Base-by-base conservation (phyloP, 2,329 filamentous ascomycete species). In the Botrytis pseudocinerea region DNA sequence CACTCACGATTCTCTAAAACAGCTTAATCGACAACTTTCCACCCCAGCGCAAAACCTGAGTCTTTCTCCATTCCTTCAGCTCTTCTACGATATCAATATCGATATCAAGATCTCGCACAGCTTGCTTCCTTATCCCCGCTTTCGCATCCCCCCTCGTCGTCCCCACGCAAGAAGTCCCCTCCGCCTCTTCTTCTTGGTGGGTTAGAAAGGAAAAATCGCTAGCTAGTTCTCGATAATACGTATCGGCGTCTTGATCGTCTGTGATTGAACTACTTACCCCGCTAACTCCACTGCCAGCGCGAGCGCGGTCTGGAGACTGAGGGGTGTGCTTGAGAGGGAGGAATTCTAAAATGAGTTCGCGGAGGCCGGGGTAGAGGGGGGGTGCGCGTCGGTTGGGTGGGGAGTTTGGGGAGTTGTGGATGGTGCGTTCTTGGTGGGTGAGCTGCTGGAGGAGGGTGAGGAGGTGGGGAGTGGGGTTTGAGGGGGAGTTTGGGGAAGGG, bases 311-410 rank as follows among this genome's bases (percentile, higher is more conserved):
- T 25, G 32, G 10, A 22, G 40, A 20, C 20, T 32, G 28, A 9
- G 20, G 48, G 2, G 38, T 22, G 2, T 61, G 70, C 32, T 66
- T 46, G 20, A 46, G 28, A 16, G 62, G 40, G 16, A 76, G 84
- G 74, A 91, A 86, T 77, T 91, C 88, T 9, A 91, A 80, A 3
- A 84, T 81, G 25, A 91, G 78, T 73, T 85, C 84, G 71, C 85
- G 83, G n/a, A 91, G 81, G 18, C 89, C 89, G 4, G 79, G 77
- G 9, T 90, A 79, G 5, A 86, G 77, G 2, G 82, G 77, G 3
- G 87, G 84, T 0, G 82, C 82, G 71, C 9, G 73, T 61, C 18
- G 25, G 51, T 28, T 68, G 4, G 40, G 66, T 78, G 80, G 46
- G 2, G 28, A 66, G 16, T 44, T 42, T 74, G 42, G 25, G 79